A percentile compares a stretch with the other conserved stretches of the same genome.
Evolutionary conservation across 192 early-diverging fungal species (phyloP).

Genomic region (Backusella tuberculispora): DNA sequence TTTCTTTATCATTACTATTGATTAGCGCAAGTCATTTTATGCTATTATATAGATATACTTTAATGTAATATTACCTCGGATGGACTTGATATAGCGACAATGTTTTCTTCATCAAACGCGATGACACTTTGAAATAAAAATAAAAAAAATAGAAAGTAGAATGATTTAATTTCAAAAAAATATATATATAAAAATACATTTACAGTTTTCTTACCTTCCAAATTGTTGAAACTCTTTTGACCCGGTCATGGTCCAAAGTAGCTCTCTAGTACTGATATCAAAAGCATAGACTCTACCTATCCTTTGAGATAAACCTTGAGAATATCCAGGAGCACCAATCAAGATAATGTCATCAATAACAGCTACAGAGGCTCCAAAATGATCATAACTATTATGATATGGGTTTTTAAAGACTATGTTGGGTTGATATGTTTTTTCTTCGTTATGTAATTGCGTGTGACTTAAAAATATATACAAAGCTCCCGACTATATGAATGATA

Average conservation of each 20-base stretch:
- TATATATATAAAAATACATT: neutral
- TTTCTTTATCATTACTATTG: conserved; percentile 1
- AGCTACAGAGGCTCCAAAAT: conserved; percentile 36
- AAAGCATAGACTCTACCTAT: conserved; percentile 44
- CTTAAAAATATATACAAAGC: conserved; percentile 48
- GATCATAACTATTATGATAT: conserved; percentile 25
- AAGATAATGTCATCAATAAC: conserved; percentile 9
- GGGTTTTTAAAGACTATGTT: conserved; percentile 19
- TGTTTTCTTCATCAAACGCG: neutral
- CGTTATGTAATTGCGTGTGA: neutral
- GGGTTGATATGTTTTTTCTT: neutral
- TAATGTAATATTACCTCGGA: conserved; percentile 23
- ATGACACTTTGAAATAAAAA: conserved; percentile 12
- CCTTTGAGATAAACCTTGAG: neutral
- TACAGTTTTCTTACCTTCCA: conserved; percentile 37
- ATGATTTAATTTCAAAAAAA: neutral
- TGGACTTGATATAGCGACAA: conserved; percentile 27
- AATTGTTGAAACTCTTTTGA: conserved; percentile 39
- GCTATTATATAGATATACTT: neutral
- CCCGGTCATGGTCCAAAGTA: conserved; percentile 38
- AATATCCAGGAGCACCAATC: conserved; percentile 42
- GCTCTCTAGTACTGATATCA: conserved; percentile 10
- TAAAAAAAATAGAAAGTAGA: neutral
- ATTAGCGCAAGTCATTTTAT: neutral
- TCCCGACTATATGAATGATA: conserved; percentile 45